Evolutionary conservation across 495 filamentous ascomycete species (phyloP).

Genomic region (Talaromyces adpressus): DNA sequence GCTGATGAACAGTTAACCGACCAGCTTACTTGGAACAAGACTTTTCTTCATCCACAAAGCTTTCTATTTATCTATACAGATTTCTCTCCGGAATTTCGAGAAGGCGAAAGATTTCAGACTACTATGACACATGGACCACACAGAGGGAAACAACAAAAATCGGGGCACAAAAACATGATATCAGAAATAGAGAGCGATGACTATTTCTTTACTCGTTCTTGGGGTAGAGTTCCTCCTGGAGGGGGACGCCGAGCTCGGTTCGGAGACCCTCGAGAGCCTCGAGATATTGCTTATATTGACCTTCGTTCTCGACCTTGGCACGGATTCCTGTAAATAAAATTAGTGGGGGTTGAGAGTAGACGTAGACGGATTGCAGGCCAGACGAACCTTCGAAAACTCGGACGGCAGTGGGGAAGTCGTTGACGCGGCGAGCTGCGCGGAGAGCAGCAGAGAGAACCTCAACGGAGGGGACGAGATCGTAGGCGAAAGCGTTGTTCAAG

Average conservation of each 20-base stretch:
- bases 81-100: slow-evolving; percentile 4
- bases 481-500: slow-evolving; percentile 99
- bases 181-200: background rate
- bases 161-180: background rate
- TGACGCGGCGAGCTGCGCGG: slow-evolving; percentile 86
- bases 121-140: background rate
- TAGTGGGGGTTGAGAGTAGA: background rate
- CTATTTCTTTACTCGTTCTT: slow-evolving; percentile 49
- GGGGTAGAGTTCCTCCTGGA: slow-evolving; percentile 95
- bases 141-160: background rate
- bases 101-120: slow-evolving; percentile 6
- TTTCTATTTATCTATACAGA: slow-evolving; percentile 12
- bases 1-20: background rate
- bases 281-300: slow-evolving; percentile 97
- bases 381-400: slow-evolving; percentile 90
- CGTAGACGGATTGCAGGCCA: background rate
- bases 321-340: slow-evolving; percentile 67
- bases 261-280: slow-evolving; percentile 84
- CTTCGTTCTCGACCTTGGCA: slow-evolving; percentile 97
- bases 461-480: slow-evolving; percentile 96
- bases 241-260: slow-evolving; percentile 83
- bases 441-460: slow-evolving; percentile 88
- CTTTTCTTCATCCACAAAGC: slow-evolving; percentile 5
- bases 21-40: background rate
- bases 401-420: slow-evolving; percentile 97